Percentiles rank a stretch among this genome's conserved stretches.
phyloP scores from a whole-genome alignment of 805 yeast genomes.

The Nakazawaea ambrosiae region DNA sequence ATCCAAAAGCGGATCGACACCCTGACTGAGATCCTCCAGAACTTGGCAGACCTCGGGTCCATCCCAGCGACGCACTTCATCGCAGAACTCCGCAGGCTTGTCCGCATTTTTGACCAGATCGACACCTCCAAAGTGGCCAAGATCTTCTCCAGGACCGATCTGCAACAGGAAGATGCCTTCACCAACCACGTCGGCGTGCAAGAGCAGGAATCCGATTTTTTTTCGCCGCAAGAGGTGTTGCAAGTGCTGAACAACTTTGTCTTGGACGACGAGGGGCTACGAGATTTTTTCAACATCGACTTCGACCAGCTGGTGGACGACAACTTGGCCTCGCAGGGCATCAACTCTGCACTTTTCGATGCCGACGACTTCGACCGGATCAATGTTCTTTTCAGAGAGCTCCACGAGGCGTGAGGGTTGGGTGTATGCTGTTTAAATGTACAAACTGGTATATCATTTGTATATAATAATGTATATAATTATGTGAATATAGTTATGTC shows the following conservation, averaged over 20 bases:
- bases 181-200: too few species aligned
- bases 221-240: neutral
- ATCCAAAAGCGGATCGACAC: slow-evolving; percentile 1
- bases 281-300: slow-evolving; percentile 6
- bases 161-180: neutral
- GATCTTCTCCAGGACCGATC: slow-evolving; percentile 1
- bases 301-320: slow-evolving; percentile 1
- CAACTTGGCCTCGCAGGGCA: neutral
- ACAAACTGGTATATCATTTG: too few species aligned
- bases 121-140: slow-evolving; percentile 1
- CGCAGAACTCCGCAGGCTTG: slow-evolving; percentile 1
- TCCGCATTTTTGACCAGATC: slow-evolving; percentile 1
- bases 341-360: slow-evolving; percentile 1
- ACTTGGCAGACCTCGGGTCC: slow-evolving; percentile 1
- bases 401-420: too few species aligned
- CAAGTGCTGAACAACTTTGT: slow-evolving; percentile 2
- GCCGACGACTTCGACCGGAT: slow-evolving; percentile 5
- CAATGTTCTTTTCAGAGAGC: slow-evolving; percentile 1
- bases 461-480: too few species aligned
- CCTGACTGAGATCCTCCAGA: slow-evolving; percentile 2
- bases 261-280: slow-evolving; percentile 6
- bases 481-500: too few species aligned
- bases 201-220: too few species aligned
- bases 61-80: slow-evolving; percentile 5
- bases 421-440: too few species aligned